Percentiles rank a stretch among this genome's conserved stretches.
Conservation (phyloP, 1,284 basidiomycete genomes). For the Tylopilus sp. region DNA sequence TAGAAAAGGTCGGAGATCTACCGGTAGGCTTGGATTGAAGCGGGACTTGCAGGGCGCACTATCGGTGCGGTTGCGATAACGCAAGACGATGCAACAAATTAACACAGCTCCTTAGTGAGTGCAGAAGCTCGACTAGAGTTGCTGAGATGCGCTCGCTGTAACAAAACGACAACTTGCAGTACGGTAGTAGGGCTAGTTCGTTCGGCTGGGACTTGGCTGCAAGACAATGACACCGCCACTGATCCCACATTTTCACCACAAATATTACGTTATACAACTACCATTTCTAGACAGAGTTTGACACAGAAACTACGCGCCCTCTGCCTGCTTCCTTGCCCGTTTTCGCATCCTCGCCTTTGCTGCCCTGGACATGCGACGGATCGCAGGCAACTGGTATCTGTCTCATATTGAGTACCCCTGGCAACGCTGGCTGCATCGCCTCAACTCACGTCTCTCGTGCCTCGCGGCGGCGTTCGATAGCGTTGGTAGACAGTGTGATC, state of each 20-base stretch:
- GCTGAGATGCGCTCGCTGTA: slow-evolving; percentile 10
- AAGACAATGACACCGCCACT: slow-evolving; percentile 1
- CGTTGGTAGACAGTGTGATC: slow-evolving; percentile 58
- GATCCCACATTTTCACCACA: slow-evolving; percentile 14
- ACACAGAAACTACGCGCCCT: slow-evolving; percentile 23
- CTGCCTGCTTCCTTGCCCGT: slow-evolving; percentile 34
- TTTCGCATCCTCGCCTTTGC: slow-evolving; percentile 56
- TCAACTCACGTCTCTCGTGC: slow-evolving; percentile 51
- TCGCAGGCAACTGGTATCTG: slow-evolving; percentile 56
- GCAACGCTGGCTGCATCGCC: not conserved
- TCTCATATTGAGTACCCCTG: slow-evolving; percentile 8
- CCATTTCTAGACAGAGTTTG: slow-evolving; percentile 15
- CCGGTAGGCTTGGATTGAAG: slow-evolving; percentile 27
- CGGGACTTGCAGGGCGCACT: slow-evolving; percentile 17
- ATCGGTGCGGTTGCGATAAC: slow-evolving; percentile 20
- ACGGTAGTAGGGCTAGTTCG: slow-evolving; percentile 3
- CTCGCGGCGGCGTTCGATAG: slow-evolving; percentile 42
- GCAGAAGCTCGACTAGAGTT: slow-evolving; percentile 10
- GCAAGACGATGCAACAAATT: slow-evolving; percentile 23
- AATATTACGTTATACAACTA: slow-evolving; percentile 24
- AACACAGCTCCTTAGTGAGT: slow-evolving; percentile 9
- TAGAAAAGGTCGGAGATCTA: slow-evolving; percentile 38
- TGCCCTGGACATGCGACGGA: slow-evolving; percentile 53
- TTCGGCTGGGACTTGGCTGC: slow-evolving; percentile 1
- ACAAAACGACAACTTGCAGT: slow-evolving; percentile 8